These are phyloP conservation scores for Platismatia glauca DNA, from an alignment of 495 filamentous ascomycete species.

Conservation along the genomic window DNA sequence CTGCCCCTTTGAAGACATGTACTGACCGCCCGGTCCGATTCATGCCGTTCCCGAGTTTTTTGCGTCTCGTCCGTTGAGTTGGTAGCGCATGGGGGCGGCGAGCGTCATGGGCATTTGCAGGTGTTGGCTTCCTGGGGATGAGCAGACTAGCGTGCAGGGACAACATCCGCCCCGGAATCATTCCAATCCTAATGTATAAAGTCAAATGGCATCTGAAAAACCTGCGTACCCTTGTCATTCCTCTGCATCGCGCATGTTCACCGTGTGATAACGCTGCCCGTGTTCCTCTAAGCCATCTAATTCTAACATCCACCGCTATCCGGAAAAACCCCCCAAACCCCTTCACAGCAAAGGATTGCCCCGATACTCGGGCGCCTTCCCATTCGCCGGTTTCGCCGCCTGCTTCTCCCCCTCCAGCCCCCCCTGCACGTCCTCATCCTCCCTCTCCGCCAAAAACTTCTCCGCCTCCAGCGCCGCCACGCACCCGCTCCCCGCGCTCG, in stretches of 20 bases:
- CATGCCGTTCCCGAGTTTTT: too few species aligned
- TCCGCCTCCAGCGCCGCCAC: slow-evolving; percentile 92
- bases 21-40: too few species aligned
- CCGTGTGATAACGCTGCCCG: not conserved
- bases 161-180: not conserved
- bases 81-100: not conserved
- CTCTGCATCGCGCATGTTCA: not conserved
- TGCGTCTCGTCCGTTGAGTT: not conserved
- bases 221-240: not conserved
- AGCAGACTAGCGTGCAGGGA: not conserved
- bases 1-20: slow-evolving; percentile 76
- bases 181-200: not conserved
- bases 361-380: slow-evolving; percentile 50
- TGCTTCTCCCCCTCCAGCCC: slow-evolving; percentile 23
- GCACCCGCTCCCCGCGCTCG: slow-evolving; percentile 90
- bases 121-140: slow-evolving; percentile 1
- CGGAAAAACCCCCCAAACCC: not conserved
- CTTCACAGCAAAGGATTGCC: slow-evolving; percentile 51
- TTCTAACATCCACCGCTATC: not conserved
- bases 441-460: slow-evolving; percentile 74
- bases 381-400: slow-evolving; percentile 30
- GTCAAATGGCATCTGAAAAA: not conserved
- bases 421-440: slow-evolving; percentile 37
- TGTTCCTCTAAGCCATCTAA: not conserved
- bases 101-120: not conserved